Conservation (phyloP, 2,329 filamentous ascomycete genomes). For the Didymella arachidicola region DNA sequence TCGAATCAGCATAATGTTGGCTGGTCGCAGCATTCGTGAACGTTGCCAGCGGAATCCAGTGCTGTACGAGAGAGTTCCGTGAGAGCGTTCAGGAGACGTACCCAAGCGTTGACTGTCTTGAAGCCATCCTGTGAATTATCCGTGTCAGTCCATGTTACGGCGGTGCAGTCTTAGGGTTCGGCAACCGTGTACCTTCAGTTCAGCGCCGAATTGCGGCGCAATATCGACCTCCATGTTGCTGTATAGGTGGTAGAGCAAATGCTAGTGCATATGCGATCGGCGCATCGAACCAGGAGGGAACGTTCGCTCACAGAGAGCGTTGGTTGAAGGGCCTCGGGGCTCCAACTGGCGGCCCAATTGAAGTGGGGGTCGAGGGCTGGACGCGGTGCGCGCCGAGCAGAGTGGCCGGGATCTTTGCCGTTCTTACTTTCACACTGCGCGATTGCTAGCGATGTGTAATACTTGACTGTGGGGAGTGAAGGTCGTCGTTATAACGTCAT, state of each 20-base stretch:
- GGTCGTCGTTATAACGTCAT: neutral
- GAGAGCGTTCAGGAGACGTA: constrained; percentile 49
- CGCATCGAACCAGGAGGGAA: constrained; percentile 24
- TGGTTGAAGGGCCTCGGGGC: constrained; percentile 34
- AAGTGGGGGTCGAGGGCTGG: constrained; percentile 42
- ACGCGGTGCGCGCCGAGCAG: constrained; percentile 38
- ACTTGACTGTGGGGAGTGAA: neutral
- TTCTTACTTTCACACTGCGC: constrained; percentile 15
- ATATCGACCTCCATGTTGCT: constrained; percentile 79
- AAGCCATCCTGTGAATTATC: constrained; percentile 79
- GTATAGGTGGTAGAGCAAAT: constrained; percentile 22
- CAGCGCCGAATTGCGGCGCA: constrained; percentile 86
- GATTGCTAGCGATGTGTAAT: constrained; percentile 5
- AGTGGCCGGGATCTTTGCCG: constrained; percentile 34
- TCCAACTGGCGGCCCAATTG: constrained; percentile 35
- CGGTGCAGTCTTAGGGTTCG: constrained; percentile 18
- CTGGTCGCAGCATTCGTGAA: constrained; percentile 7
- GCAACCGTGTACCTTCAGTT: constrained; percentile 77
- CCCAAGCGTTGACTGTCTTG: constrained; percentile 92
- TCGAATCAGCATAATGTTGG: constrained; percentile 33
- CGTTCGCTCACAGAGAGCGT: constrained; percentile 25
- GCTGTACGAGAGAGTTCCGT: neutral
- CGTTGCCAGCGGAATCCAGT: constrained; percentile 20
- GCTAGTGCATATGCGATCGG: constrained; percentile 32
- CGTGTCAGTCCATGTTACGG: constrained; percentile 36